Base-by-base conservation (phyloP, 1,284 basidiomycete species). In the Microbotryum saponariae region DNA sequence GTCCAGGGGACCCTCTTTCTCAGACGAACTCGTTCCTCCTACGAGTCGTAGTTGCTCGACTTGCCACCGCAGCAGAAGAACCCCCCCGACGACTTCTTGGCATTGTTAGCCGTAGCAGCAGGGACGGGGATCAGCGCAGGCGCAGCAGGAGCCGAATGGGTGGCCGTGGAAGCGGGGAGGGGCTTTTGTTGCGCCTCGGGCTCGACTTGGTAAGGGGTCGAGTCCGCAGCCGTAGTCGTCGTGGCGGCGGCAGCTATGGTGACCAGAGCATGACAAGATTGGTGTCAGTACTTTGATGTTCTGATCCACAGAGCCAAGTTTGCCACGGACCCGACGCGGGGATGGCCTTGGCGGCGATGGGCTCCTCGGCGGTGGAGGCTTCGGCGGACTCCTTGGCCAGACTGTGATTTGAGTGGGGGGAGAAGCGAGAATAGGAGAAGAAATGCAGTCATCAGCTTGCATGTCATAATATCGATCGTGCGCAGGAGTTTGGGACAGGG, bases 311-410 rank as follows among this genome's bases (percentile, higher is more conserved):
- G 9, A 31, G 31, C 2, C 7, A 31, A 31, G 31, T 31, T 31
- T 2, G 7, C 53, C 18, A 37, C 53, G 21, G 50, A 29, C 51
- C 54, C 16, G 54, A 56, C 0, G 56, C 42, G 1, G 65, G 65
- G 42, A 64, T 21, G 1, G 65, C 60, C 55, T 66, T 66, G 44
- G 57, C 65, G 45, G 62, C 51, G 29, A 59, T 54, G 25, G 61
- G 61, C 46, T 58, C 64, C 49, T 60, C 64, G 3, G 25, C 18
- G 16, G 51, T 52, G 48, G 48, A 31, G 21, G 9, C 37, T 21
- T 23, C 56, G 25, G 52, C 52, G 7, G 21, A 14, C 64, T 58
- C 62, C 31, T 50, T 6, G 37, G 37, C 60, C 57, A 64, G 64
- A 0, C 60, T 62, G 58, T 33, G 6, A 14, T 8, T 6, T 0